phyloP scores from a whole-genome alignment of 176 grass and related monocot species.

The Rhipidocladum racemiflorum region DNA sequence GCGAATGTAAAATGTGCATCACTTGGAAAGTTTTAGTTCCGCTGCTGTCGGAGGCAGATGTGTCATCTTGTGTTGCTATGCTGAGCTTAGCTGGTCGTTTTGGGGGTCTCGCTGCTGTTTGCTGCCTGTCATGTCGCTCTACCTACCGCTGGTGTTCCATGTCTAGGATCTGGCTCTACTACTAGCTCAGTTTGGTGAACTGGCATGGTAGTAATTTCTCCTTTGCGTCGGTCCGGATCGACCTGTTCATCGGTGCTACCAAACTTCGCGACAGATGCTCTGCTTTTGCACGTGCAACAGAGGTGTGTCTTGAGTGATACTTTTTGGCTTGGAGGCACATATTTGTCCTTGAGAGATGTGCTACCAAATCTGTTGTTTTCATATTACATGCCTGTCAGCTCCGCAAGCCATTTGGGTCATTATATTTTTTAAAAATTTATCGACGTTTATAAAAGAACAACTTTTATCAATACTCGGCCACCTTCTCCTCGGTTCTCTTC shows the following conservation, averaged over 20 bases:
- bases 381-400: not conserved
- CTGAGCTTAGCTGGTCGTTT: too few species aligned
- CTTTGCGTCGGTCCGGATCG: not conserved
- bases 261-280: not conserved
- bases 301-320: not conserved
- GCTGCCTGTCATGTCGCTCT: constrained; percentile 16
- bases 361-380: not conserved
- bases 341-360: too few species aligned
- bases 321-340: not conserved
- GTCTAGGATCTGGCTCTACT: not conserved
- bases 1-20: too few species aligned
- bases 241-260: not conserved
- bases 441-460: not conserved
- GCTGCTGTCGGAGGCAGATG: not conserved
- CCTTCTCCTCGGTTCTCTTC: not conserved
- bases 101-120: not conserved
- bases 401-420: not conserved
- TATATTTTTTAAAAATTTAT: not conserved
- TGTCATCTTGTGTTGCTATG: not conserved
- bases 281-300: not conserved
- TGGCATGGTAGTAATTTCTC: not conserved
- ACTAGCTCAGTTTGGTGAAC: not conserved
- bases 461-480: not conserved
- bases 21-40: too few species aligned
- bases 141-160: not conserved